Base-by-base conservation (phyloP, 164 flowering plant species). In the Sedum album region DNA sequence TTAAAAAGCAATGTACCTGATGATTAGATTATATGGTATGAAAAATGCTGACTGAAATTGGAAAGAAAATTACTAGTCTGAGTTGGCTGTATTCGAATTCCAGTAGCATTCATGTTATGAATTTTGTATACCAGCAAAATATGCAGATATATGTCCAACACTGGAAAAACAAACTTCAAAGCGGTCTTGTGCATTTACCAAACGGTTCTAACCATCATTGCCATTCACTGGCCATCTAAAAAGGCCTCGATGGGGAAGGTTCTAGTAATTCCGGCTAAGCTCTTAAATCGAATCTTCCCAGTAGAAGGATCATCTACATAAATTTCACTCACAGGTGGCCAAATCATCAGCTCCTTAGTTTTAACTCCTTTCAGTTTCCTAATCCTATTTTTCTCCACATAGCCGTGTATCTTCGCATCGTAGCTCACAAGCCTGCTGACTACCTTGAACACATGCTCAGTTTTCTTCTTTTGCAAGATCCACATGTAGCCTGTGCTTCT, bases 301-400 rank as follows among this genome's bases (percentile, higher is more conserved):
- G 80, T 69, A 0, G 70, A 63, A 15, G 72, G 77, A 2, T 73
- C 78, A 57, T 76, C 79, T 1, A 72, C 65, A 0, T 20, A 65
- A 46, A 73, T 71, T 61, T 80, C 80, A 61, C 66, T 70, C 31
- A 77, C 79, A 0, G 80, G 78, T 13, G 80, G 79, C 82, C 82
- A 80, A 1, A 80, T 67, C 77, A 80, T 71, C 39, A 80, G 71
- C 72, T 80, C 82, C 74, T 80, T 80, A 30, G 80, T 80, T 75
- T 80, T 80, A 63, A 80, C 82, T 13, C 82, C 82, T 66, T 77
- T 77, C 18, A 80, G 77, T 69, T 77, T 80, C 80, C 73, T 75
- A 75, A 80, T 80, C 73, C 23, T 69, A 31, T 69, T 74, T 67
- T 68, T 72, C 67, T 51, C 66, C 1, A 77, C 35, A 31, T 28